phyloP scores from a whole-genome alignment of 257 asterid species.

The Solanum dulcamara region DNA sequence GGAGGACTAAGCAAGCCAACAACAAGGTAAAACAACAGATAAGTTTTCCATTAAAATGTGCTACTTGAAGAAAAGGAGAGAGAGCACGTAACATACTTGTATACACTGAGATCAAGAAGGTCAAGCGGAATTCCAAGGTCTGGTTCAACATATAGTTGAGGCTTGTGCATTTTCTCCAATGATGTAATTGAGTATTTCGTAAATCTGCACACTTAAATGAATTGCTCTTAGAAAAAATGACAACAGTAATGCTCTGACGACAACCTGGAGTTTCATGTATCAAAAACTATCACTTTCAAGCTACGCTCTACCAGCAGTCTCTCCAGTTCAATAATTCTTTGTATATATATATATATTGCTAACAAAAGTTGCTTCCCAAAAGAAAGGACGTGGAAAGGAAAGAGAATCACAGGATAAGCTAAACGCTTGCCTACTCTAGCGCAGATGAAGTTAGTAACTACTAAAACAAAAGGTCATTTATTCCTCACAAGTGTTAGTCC shows the following conservation, averaged over 20 bases:
- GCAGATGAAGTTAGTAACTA: background rate
- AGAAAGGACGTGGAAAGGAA: background rate
- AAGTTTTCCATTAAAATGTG: background rate
- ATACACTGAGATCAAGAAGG: slow-evolving; percentile 93
- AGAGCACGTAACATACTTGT: slow-evolving; percentile 46
- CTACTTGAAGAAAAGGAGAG: slow-evolving; percentile 1
- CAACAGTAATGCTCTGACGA: background rate
- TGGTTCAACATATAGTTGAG: slow-evolving; percentile 84
- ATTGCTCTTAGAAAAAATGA: background rate
- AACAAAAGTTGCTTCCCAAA: background rate
- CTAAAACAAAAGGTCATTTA: background rate
- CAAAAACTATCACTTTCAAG: background rate
- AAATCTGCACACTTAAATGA: slow-evolving; percentile 48
- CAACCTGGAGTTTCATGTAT: background rate
- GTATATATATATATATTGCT: background rate
- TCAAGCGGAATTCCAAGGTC: slow-evolving; percentile 96
- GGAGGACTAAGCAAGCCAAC: slow-evolving; percentile 60
- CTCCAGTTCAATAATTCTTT: background rate
- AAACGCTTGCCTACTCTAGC: background rate
- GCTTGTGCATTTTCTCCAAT: slow-evolving; percentile 91
- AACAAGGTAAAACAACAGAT: slow-evolving; percentile 11
- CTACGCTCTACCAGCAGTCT: background rate
- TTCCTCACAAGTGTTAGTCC: background rate
- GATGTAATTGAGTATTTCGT: slow-evolving; percentile 72
- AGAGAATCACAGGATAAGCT: background rate